These are phyloP conservation scores for Daldinia decipiens DNA, from an alignment of 495 filamentous ascomycete genomes.

Conservation along the genomic window DNA sequence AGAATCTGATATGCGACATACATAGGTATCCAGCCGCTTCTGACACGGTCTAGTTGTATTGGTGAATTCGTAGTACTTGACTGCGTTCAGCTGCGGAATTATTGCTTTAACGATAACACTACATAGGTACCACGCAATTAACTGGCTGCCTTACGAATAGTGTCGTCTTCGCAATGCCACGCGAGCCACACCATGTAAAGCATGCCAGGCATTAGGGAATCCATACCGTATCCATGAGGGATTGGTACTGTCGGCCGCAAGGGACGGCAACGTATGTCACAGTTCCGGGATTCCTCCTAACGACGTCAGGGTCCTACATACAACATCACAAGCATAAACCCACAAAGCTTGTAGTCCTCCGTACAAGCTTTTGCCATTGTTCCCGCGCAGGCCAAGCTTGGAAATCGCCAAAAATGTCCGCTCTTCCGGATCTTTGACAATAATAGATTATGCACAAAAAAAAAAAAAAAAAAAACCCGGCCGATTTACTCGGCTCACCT, in stretches of 20 bases:
- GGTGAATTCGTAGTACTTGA: neutral
- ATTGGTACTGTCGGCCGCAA: conserved; percentile 29
- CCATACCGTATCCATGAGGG: conserved; percentile 37
- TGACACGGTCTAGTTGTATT: conserved; percentile 2
- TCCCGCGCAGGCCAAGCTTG: conserved; percentile 23
- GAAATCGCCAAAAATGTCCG: conserved; percentile 20
- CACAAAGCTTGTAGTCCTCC: conserved; percentile 15
- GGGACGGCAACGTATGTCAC: conserved; percentile 15
- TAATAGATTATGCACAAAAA: conserved; percentile 31
- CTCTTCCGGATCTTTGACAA: conserved; percentile 32
- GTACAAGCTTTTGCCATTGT: conserved; percentile 25
- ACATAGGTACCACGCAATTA: neutral
- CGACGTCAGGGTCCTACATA: conserved; percentile 1
- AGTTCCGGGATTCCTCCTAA: conserved; percentile 31
- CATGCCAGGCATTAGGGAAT: conserved; percentile 6
- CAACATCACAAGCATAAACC: conserved; percentile 7
- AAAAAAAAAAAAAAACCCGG: conserved; percentile 23
- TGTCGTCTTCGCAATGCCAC: conserved; percentile 32
- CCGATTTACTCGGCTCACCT: conserved; percentile 22
- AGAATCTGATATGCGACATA: conserved; percentile 13
- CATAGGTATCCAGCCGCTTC: neutral
- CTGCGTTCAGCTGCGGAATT: conserved; percentile 1
- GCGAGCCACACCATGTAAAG: conserved; percentile 38
- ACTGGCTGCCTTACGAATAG: conserved; percentile 33
- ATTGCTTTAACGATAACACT: conserved; percentile 11